Evolutionary conservation across 805 yeast genomes (phyloP), one percentile per base, ranked within the genome.

Genomic region (Scheffersomyces ergatensis): DNA sequence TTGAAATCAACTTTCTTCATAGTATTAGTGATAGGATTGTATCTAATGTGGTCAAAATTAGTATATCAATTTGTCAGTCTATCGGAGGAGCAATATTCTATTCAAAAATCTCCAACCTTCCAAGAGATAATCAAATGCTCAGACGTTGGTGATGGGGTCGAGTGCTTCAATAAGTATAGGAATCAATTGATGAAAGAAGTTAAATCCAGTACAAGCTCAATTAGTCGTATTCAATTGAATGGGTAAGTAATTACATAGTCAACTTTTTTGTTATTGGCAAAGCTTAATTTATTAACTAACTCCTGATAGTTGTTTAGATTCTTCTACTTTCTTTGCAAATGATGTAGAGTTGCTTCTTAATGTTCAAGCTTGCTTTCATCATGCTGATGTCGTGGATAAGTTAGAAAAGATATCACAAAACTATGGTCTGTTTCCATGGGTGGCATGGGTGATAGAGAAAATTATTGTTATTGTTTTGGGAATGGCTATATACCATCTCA

Each of bases 321-420:
- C 29, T 5, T 25, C 29, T 9, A 13, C n/a, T 25, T 25, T 12
- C 8, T 9, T 12, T 5, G 11, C 29, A 7, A 25, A 29, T 30
- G 66, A 58, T 37, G 37, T 55, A 3, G 45, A 53, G 17, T 29
- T 59, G 5, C 35, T 58, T 15, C 44, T 56, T 20, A 49, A 47
- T 25, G 43, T 59, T 25, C 65, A 59, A 34, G 44, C 47, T 16
- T 62, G 67, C 40, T 52, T 49, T 33, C 53, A 54, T 38, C 57
- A 58, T 20, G 50, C 54, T 2, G 55, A 51, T 33, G 33, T 50
- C 2, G 24, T 49, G 7, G 50, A 53, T 27, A 37, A 33, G 26
- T 7, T 33, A 13, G 25, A 24, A 4, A 12, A 20, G 5, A 5
- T 17, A n/a, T n/a, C n/a, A n/a, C n/a, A n/a, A n/a, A n/a, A n/a